Evolutionary conservation across 2,329 filamentous ascomycete genomes (phyloP).

Genomic region (Ascochyta rabiei): DNA sequence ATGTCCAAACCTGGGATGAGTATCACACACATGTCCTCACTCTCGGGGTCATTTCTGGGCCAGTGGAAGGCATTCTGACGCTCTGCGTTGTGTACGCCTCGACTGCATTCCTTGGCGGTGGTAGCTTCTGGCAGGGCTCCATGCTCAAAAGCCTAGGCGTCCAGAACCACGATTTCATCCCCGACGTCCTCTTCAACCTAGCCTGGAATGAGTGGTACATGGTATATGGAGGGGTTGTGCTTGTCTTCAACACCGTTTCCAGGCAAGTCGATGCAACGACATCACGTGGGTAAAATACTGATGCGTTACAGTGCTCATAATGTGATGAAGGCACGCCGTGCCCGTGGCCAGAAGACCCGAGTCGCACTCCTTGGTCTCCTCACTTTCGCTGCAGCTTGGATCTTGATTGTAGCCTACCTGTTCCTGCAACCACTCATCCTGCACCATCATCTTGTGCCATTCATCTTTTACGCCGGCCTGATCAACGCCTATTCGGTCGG

Average conservation of each 20-base stretch:
- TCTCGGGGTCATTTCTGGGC: constrained; percentile 88
- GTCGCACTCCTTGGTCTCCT: constrained; percentile 80
- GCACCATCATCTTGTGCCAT: constrained; percentile 82
- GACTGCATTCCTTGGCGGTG: constrained; percentile 84
- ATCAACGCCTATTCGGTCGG: constrained; percentile 95
- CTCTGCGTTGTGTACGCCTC: constrained; percentile 81
- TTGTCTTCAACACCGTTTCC: constrained; percentile 83
- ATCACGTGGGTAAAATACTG: background rate
- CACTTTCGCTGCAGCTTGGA: constrained; percentile 82
- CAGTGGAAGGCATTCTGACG: constrained; percentile 91
- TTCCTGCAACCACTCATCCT: constrained; percentile 85
- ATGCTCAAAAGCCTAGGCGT: constrained; percentile 75
- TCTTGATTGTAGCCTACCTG: constrained; percentile 77
- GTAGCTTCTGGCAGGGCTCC: constrained; percentile 89
- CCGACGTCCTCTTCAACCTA: constrained; percentile 74
- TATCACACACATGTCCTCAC: constrained; percentile 98
- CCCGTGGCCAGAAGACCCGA: constrained; percentile 72
- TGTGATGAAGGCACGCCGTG: constrained; percentile 80
- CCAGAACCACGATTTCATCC: constrained; percentile 67
- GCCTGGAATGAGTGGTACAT: constrained; percentile 94
- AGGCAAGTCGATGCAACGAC: constrained; percentile 51
- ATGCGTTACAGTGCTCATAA: constrained; percentile 67
- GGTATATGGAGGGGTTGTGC: constrained; percentile 79
- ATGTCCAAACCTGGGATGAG: constrained; percentile 98
- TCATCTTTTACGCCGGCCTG: constrained; percentile 84